Evolutionary conservation across 176 grass and related monocot species (phyloP).

Genomic region (Cenchrus fungigraminus): DNA sequence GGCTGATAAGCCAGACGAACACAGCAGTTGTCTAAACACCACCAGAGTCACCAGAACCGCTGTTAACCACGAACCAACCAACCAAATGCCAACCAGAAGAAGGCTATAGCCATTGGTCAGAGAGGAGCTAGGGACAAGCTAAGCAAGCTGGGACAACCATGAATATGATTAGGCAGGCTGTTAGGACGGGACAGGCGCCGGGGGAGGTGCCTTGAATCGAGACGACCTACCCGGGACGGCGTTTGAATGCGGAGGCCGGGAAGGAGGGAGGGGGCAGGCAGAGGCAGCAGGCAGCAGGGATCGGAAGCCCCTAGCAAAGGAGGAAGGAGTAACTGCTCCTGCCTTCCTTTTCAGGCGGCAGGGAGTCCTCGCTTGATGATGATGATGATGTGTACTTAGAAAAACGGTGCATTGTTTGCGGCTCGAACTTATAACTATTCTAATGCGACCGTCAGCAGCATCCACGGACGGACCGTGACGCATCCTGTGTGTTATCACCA

Average conservation of each 20-base stretch:
- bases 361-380: background rate
- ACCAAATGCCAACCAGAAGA: background rate
- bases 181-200: background rate
- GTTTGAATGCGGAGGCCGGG: slow-evolving; percentile 34
- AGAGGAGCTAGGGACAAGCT: background rate
- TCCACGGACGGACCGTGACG: background rate
- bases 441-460: too few species aligned
- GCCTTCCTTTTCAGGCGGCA: background rate
- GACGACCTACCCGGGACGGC: slow-evolving; percentile 39
- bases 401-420: too few species aligned
- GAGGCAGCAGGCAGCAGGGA: background rate
- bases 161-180: background rate
- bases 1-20: too few species aligned
- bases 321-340: background rate
- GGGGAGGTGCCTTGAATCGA: slow-evolving; percentile 31
- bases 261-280: background rate
- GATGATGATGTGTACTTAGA: too few species aligned
- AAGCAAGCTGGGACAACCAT: background rate
- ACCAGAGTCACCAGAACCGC: background rate
- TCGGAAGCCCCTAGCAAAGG: background rate
- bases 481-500: background rate
- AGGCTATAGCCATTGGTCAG: background rate
- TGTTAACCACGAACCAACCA: background rate
- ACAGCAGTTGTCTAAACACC: background rate
- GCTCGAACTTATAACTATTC: too few species aligned